phyloP scores from a whole-genome alignment of 2,329 filamentous ascomycete species.

The Fusarium falciforme region DNA sequence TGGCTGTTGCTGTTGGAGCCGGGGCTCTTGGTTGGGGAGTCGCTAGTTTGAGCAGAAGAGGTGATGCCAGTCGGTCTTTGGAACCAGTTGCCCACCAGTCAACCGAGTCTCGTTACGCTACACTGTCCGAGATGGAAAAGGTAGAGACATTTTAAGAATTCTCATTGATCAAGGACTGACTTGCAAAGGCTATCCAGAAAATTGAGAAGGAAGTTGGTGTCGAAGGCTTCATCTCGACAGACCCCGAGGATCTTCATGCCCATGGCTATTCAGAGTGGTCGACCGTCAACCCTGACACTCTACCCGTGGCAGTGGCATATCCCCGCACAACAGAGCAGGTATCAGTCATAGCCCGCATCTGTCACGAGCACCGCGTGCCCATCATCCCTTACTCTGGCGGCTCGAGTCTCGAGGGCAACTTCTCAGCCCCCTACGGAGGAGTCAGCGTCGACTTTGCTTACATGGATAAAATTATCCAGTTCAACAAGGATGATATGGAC shows the following conservation, averaged over 20 bases:
- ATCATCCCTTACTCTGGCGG: slow-evolving; percentile 91
- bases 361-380: slow-evolving; percentile 82
- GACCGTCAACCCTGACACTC: slow-evolving; percentile 67
- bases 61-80: neutral
- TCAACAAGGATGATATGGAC: slow-evolving; percentile 92
- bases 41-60: slow-evolving; percentile 44
- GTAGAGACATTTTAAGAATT: slow-evolving; percentile 40
- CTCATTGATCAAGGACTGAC: slow-evolving; percentile 12
- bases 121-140: slow-evolving; percentile 55
- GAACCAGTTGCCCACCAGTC: slow-evolving; percentile 24
- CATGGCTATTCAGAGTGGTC: slow-evolving; percentile 79
- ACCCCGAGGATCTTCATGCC: slow-evolving; percentile 69
- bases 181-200: slow-evolving; percentile 62
- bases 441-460: slow-evolving; percentile 89
- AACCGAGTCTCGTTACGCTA: slow-evolving; percentile 53
- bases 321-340: slow-evolving; percentile 71
- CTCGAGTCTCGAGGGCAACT: slow-evolving; percentile 89
- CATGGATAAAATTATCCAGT: slow-evolving; percentile 84
- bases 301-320: slow-evolving; percentile 74
- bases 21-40: slow-evolving; percentile 56
- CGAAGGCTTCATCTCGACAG: slow-evolving; percentile 70
- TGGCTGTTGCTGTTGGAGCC: slow-evolving; percentile 53
- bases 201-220: slow-evolving; percentile 62
- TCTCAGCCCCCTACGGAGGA: slow-evolving; percentile 86
- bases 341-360: slow-evolving; percentile 72